Percentiles rank a stretch among this genome's conserved stretches.
These are phyloP conservation scores for Detonula confervacea DNA, from an alignment of 352 stramenopile genomes.

Conservation along the genomic window DNA sequence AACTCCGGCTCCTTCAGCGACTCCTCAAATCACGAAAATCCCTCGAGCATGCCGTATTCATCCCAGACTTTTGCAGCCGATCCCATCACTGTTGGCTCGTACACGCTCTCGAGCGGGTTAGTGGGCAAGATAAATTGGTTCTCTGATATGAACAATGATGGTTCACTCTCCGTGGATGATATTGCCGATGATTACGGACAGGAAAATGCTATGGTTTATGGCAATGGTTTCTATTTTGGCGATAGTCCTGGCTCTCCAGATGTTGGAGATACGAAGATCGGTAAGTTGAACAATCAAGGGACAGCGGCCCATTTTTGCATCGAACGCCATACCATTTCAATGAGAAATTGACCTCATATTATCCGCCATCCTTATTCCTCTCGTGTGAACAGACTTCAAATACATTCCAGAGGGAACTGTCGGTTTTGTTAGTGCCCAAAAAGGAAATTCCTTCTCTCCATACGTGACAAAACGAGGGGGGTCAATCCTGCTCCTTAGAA, in stretches of 20 bases:
- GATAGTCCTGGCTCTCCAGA: slow-evolving; percentile 2
- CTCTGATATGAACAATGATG: slow-evolving; percentile 2
- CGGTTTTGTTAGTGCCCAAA: slow-evolving; percentile 38
- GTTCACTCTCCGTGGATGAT: slow-evolving; percentile 4
- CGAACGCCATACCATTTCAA: background rate
- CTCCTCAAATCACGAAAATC: background rate
- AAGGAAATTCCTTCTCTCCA: slow-evolving; percentile 18
- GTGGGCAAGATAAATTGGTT: slow-evolving; percentile 24
- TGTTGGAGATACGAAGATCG: slow-evolving; percentile 33
- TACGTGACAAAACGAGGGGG: slow-evolving; percentile 21
- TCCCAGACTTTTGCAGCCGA: background rate
- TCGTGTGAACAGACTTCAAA: slow-evolving; percentile 12
- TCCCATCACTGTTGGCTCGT: slow-evolving; percentile 22
- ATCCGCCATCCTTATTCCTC: background rate
- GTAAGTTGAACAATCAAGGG: background rate
- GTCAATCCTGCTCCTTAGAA: slow-evolving; percentile 29
- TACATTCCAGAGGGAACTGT: slow-evolving; percentile 21
- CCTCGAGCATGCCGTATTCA: slow-evolving; percentile 11
- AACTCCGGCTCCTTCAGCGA: slow-evolving; percentile 22
- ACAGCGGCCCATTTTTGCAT: background rate
- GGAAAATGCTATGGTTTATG: slow-evolving; percentile 5
- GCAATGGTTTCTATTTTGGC: slow-evolving; percentile 27
- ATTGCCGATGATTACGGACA: slow-evolving; percentile 15
- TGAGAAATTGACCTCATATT: background rate
- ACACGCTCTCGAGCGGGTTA: background rate